A percentile compares a stretch with the other conserved stretches of the same genome.
These are phyloP conservation scores for Ogataea dorogensis DNA, from an alignment of 805 yeast genomes.

Conservation along the genomic window DNA sequence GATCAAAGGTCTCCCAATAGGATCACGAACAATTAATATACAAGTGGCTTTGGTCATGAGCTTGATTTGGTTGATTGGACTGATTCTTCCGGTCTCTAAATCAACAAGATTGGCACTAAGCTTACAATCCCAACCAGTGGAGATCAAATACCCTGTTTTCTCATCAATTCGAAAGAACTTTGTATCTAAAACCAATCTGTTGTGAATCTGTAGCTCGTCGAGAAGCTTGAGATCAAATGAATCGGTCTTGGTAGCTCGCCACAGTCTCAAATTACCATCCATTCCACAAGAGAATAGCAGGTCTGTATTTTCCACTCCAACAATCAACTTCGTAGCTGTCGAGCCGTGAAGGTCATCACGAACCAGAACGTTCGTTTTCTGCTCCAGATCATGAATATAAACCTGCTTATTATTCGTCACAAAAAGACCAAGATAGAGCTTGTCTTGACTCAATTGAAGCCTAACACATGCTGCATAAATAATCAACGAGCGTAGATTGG, in stretches of 20 bases:
- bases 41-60: conserved; percentile 54
- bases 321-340: conserved; percentile 22
- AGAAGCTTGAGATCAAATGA: conserved; percentile 8
- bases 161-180: conserved; percentile 16
- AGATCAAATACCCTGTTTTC: conserved; percentile 39
- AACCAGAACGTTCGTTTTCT: conserved; percentile 12
- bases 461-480: conserved; percentile 23
- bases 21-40: conserved; percentile 34
- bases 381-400: conserved; percentile 26
- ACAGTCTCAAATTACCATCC: conserved; percentile 30
- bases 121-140: conserved; percentile 60
- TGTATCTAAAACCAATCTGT: conserved; percentile 30
- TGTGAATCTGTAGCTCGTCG: conserved; percentile 27
- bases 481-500: conserved; percentile 24
- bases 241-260: conserved; percentile 7
- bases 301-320: conserved; percentile 22
- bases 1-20: conserved; percentile 36
- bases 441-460: conserved; percentile 8
- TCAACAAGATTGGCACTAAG: conserved; percentile 38
- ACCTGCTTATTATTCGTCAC: conserved; percentile 29
- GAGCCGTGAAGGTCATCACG: conserved; percentile 18
- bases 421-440: conserved; percentile 23
- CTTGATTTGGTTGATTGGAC: conserved; percentile 30
- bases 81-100: conserved; percentile 12
- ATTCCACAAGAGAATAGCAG: conserved; percentile 32